phyloP scores from a whole-genome alignment of 208 protist species.

The Tritrichomonas musculus region DNA sequence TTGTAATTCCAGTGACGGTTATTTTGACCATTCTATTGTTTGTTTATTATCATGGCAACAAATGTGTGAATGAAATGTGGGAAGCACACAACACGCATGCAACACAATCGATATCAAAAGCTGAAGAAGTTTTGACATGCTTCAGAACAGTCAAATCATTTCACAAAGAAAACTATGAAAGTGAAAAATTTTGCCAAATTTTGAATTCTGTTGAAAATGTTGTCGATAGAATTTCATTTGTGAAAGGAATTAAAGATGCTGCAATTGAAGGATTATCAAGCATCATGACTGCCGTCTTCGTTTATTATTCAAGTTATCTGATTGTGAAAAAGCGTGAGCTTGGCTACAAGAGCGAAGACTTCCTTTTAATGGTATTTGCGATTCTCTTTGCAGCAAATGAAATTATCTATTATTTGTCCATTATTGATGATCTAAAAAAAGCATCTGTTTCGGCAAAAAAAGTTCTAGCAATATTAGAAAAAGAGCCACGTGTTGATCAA shows the following conservation, averaged over 20 bases:
- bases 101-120: not conserved
- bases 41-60: no score
- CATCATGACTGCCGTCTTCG: not conserved
- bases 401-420: not conserved
- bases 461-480: not conserved
- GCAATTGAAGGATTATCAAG: not conserved
- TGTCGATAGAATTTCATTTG: not conserved
- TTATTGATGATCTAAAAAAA: not conserved
- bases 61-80: not conserved
- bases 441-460: not conserved
- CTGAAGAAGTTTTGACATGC: conserved; percentile 10
- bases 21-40: no score
- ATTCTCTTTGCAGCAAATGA: not conserved
- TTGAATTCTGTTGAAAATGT: not conserved
- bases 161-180: not conserved
- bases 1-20: not conserved
- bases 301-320: not conserved
- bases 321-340: not conserved
- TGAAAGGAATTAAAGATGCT: not conserved
- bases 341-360: not conserved
- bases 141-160: conserved; percentile 30
- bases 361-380: not conserved
- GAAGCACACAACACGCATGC: not conserved
- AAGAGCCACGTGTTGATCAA: not conserved
- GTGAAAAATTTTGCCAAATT: no score